Evolutionary conservation across 176 grass and related monocot genomes (phyloP).

Genomic region (Hordeum vulgare): DNA sequence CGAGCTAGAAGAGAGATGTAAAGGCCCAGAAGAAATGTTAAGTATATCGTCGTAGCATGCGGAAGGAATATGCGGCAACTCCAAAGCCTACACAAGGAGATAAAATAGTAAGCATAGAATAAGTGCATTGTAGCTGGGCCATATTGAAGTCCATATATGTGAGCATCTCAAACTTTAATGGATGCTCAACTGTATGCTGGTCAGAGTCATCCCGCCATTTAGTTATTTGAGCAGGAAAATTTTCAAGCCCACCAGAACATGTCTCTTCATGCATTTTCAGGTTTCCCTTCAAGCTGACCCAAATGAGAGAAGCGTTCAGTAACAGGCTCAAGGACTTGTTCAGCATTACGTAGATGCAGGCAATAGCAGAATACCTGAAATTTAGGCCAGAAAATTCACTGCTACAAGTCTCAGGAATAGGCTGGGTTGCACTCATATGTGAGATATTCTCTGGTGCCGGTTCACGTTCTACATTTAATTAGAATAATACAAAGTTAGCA

Average conservation of each 20-base stretch:
- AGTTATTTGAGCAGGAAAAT: constrained; percentile 49
- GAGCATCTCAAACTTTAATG: constrained; percentile 18
- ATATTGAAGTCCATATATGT: background rate
- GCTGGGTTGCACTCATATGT: constrained; percentile 41
- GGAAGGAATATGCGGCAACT: constrained; percentile 27
- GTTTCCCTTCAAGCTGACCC: constrained; percentile 19
- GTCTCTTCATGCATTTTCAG: constrained; percentile 27
- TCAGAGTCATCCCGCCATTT: constrained; percentile 51
- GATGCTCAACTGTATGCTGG: constrained; percentile 64
- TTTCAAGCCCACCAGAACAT: constrained; percentile 36
- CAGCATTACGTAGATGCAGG: constrained; percentile 14
- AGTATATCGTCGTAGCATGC: constrained; percentile 59
- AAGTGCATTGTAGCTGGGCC: background rate
- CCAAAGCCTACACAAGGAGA: constrained; percentile 37
- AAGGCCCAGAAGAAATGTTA: constrained; percentile 73
- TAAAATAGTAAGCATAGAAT: constrained; percentile 26
- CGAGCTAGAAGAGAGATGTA: constrained; percentile 61
- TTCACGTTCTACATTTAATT: constrained; percentile 31
- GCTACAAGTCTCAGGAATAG: constrained; percentile 33
- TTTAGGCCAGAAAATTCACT: constrained; percentile 35
- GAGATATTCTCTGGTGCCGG: constrained; percentile 20
- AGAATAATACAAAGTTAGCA: constrained; percentile 2
- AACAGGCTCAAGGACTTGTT: constrained; percentile 4
- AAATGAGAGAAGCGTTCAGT: constrained; percentile 19
- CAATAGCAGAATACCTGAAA: constrained; percentile 46